Percentiles rank a stretch among this genome's conserved stretches.
Evolutionary conservation across 164 flowering plant genomes (phyloP).

Genomic region (Cinnamomum chago): DNA sequence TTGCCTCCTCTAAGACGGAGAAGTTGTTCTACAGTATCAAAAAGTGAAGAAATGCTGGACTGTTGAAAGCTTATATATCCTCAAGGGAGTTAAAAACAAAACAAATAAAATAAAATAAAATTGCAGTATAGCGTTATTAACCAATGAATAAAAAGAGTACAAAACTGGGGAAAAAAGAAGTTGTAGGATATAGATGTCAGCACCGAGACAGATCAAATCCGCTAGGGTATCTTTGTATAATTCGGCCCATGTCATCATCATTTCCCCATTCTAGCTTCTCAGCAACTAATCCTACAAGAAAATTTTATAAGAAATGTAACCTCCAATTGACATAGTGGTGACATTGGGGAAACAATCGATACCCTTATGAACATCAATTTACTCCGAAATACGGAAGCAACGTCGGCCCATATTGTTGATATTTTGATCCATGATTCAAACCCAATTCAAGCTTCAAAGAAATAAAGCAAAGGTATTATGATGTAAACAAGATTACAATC

Average conservation of each 20-base stretch:
- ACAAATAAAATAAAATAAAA: neutral
- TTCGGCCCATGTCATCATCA: conserved; percentile 47
- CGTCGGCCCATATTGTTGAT: no score
- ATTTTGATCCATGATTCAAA: no score
- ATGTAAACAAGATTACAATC: no score
- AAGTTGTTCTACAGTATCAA: conserved; percentile 62
- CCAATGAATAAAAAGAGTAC: neutral
- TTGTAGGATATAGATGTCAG: conserved; percentile 90
- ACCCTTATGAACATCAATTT: no score
- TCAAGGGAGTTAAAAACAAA: conserved; percentile 40
- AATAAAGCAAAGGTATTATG: no score
- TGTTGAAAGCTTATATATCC: conserved; percentile 78
- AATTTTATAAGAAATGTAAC: no score
- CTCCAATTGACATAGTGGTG: no score
- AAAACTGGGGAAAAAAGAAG: neutral
- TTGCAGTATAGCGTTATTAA: no score
- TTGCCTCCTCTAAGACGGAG: conserved; percentile 31
- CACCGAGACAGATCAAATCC: conserved; percentile 96
- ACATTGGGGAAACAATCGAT: no score
- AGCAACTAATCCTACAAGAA: conserved; percentile 52
- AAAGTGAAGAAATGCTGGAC: conserved; percentile 68
- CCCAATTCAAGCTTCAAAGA: no score
- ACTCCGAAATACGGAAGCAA: no score
- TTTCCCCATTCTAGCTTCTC: conserved; percentile 94
- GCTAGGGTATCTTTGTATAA: conserved; percentile 39